Evolutionary conservation across 176 grass and related monocot genomes (phyloP), one percentile per base, ranked within the genome.

Genomic region (Urochloa ruziziensis): DNA sequence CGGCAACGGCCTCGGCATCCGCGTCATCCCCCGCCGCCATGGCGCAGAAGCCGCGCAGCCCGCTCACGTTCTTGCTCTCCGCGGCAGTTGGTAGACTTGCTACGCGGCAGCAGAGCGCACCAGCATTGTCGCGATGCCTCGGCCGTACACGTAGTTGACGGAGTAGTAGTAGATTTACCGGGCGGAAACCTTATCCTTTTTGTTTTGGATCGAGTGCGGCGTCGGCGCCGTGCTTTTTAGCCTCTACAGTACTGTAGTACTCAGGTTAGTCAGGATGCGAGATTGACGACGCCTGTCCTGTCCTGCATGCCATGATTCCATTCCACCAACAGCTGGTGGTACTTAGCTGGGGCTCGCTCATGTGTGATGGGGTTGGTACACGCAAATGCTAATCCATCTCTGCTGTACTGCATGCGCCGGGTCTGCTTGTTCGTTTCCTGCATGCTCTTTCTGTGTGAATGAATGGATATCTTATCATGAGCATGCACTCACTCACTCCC

Each of bases 21-120:
- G 10, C 7, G 4, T 9, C 36, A 6, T n/a, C 61, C 21, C 9
- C 10, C 5, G 49, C 30, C 37, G 29, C 6, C 8, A 72, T 16
- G 12, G 27, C 65, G 16, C 61, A 47, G 58, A 84, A 79, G 59
- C 81, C 86, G 14, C 81, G 74, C 27, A 88, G 86, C 59, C 81
- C 86, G 49, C 67, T 88, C 21, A 47, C 67, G 74, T 88, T 84
- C 48, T 10, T 84, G 18, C 67, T 84, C 33, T 88, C 1, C 7
- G 36, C 36, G 4, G 36, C 6, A 37, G 36, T 37, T 37, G 36
- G 3, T 37, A 37, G 36, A 37, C 36, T 37, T 37, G 36, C 36
- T 37, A 37, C 36, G 36, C 36, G 36, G 4, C 36, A 37, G 36
- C n/a, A n/a, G n/a, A 21, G 15, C 25, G 23, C 15, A 62, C 64